Base-by-base conservation (phyloP, 805 yeast species). In the Wickerhamomyces pijperi region DNA sequence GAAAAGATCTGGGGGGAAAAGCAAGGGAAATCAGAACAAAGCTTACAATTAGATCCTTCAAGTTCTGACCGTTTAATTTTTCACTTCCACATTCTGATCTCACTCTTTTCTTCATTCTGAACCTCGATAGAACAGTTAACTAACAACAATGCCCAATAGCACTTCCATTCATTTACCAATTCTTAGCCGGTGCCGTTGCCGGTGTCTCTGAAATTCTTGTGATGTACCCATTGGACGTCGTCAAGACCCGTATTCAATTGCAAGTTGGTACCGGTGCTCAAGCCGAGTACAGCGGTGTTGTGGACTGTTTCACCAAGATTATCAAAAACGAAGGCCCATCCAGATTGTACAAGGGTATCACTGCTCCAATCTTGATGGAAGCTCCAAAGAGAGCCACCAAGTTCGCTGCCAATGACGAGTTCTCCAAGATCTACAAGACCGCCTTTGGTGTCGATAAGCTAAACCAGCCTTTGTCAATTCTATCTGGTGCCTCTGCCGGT, bases 361-460 rank as follows among this genome's bases (percentile, higher is more conserved):
- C 83, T 23, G 95, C 98, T 19, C 99, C 99, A 28, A 85, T 92
- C 50, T 69, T 92, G 54, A 92, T 92, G 98, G 99, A 92, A 63
- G 98, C 97, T 13, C 98, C 98, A 47, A 92, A 92, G 70, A 78
- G 99, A 68, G 98, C 98, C 33, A 88, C 95, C 48, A 92, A 92
- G 63, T 92, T 92, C 59, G 97, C 97, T 38, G 95, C 97, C 45
- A 92, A 92, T 59, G 98, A 92, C 59, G 94, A 86, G 60, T 92
- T 95, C 82, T 90, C 95, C 39, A 81, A 81, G 60, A 61, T 87
- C 49, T 90, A 87, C 72, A 75, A 76, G 49, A 67, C 68, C 23
- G 58, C 65, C 17, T 86, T 88, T 58, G 94, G 85, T 38, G 70
- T 82, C 35, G 59, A 68, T 8, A 60, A 72, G 46, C 72, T 82